A percentile compares a stretch with the other conserved stretches of the same genome.
These are phyloP conservation scores for Amanita molliuscula DNA, from an alignment of 768 basidiomycete genomes.

Conservation along the genomic window DNA sequence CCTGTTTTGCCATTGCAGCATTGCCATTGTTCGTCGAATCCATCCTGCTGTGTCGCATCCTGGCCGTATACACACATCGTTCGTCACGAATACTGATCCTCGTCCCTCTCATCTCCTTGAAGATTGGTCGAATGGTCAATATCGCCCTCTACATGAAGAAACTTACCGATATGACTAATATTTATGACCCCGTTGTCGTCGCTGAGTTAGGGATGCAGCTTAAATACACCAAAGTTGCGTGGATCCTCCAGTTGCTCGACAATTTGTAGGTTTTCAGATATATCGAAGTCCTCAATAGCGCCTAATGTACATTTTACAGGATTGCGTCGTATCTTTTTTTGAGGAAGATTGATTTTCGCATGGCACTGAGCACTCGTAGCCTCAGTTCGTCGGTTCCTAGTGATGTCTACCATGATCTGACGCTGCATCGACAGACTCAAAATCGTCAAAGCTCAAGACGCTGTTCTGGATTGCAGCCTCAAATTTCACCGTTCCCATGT, in stretches of 20 bases:
- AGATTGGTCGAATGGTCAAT: neutral
- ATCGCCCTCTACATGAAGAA: neutral
- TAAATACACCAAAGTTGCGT: neutral
- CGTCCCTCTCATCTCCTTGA: neutral
- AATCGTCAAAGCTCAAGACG: neutral
- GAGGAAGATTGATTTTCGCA: neutral
- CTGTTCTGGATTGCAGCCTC: slow-evolving; percentile 3
- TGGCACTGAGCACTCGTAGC: neutral
- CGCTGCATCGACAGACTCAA: neutral
- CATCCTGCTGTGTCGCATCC: neutral
- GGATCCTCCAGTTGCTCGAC: neutral
- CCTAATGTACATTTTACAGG: neutral
- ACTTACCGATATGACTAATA: neutral
- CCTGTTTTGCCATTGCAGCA: neutral
- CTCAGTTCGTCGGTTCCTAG: neutral
- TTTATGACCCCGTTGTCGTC: neutral
- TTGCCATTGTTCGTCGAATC: neutral
- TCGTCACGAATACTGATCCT: neutral
- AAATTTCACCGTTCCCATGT: neutral
- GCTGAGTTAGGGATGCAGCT: neutral
- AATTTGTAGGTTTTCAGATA: neutral
- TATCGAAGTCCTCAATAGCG: neutral
- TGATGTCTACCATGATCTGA: neutral
- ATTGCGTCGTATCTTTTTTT: neutral
- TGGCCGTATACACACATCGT: neutral